Evolutionary conservation across 2,329 filamentous ascomycete species (phyloP).

Genomic region (Aureobasidium subglaciale): DNA sequence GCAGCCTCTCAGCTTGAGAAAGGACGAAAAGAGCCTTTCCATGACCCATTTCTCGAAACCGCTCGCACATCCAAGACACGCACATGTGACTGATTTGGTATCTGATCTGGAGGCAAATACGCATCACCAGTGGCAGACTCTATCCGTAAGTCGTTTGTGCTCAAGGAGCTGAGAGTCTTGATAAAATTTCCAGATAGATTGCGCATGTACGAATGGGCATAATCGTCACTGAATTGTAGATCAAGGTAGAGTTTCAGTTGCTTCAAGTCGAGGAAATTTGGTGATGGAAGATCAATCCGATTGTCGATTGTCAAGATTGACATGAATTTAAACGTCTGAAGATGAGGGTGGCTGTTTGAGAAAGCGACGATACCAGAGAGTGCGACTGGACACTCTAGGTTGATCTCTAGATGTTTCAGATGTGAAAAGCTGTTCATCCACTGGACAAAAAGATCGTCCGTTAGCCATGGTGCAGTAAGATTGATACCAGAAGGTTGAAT

Average conservation of each 20-base stretch:
- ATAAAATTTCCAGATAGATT: no score
- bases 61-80: no score
- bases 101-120: no score
- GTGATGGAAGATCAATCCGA: background rate
- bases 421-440: background rate
- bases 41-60: no score
- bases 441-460: background rate
- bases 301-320: background rate
- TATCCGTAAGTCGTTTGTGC: no score
- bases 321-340: background rate
- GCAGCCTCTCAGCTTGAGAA: no score
- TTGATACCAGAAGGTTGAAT: background rate
- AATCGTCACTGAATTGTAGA: background rate
- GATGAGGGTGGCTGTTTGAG: background rate
- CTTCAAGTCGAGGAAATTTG: background rate
- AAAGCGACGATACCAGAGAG: background rate
- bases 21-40: no score
- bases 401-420: background rate
- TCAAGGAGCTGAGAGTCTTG: no score
- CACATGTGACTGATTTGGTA: no score
- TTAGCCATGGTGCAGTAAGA: background rate
- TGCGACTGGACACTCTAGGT: background rate
- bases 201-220: background rate
- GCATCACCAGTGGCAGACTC: no score
- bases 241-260: background rate